Percentiles rank a stretch among this genome's conserved stretches.
Conservation (phyloP, 129 eudicot species). For the sunflower (Helianthus annuus) region HanXRQr2.0-SUNRISE NC_035443.2:181619825-181620324, state of each 20-base stretch:
- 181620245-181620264: conserved; percentile 42
- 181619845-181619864: conserved; percentile 31
- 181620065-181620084: conserved; percentile 54
- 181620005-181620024: conserved; percentile 67
- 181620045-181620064: conserved; percentile 85
- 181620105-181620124: conserved; percentile 26
- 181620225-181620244: conserved; percentile 23
- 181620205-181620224: conserved; percentile 62
- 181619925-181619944: conserved; percentile 1
- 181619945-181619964: neutral
- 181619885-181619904: too few relatives aligned
- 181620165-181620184: conserved; percentile 34
- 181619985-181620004: conserved; percentile 77
- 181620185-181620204: conserved; percentile 58
- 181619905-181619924: neutral
- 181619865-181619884: conserved; percentile 24
- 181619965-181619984: neutral
- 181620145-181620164: conserved; percentile 31
- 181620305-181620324: conserved; percentile 84
- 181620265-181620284: conserved; percentile 58
- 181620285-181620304: conserved; percentile 69
- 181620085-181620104: conserved; percentile 25
- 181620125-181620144: conserved; percentile 10
- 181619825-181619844: conserved; percentile 25
- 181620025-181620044: conserved; percentile 76